phyloP scores from a whole-genome alignment of 2,329 filamentous ascomycete genomes.

The Trichoderma sp. region DNA sequence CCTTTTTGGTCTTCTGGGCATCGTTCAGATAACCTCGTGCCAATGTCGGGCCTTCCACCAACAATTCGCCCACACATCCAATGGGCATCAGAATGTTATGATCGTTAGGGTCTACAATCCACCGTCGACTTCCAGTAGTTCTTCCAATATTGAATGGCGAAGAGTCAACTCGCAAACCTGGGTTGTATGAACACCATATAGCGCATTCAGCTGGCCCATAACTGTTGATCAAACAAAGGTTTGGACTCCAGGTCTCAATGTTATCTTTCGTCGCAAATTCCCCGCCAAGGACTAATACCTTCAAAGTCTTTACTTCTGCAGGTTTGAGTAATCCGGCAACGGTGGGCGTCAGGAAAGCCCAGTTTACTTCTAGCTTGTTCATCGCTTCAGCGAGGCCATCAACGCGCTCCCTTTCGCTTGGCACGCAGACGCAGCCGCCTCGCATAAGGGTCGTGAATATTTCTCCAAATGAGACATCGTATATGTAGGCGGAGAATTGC shows the following conservation, averaged over 20 bases:
- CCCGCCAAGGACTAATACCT: neutral
- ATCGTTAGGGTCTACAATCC: neutral
- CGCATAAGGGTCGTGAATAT: slow-evolving; percentile 19
- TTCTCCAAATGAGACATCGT: slow-evolving; percentile 21
- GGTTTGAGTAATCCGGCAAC: neutral
- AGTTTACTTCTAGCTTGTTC: neutral
- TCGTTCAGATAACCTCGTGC: neutral
- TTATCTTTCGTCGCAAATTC: neutral
- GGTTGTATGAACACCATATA: neutral
- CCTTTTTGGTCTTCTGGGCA: neutral
- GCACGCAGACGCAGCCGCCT: slow-evolving; percentile 23
- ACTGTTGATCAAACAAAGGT: too few relatives aligned
- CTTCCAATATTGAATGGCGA: slow-evolving; percentile 5
- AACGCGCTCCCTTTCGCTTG: slow-evolving; percentile 17
- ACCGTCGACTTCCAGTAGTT: neutral
- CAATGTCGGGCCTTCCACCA: neutral
- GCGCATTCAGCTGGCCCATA: neutral
- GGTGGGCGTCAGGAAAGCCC: neutral
- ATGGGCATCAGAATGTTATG: neutral
- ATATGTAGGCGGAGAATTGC: slow-evolving; percentile 22
- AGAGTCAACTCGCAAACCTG: too few relatives aligned
- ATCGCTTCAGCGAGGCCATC: neutral
- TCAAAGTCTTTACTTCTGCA: neutral
- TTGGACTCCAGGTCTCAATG: too few relatives aligned
- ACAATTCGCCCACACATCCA: neutral